Conservation (phyloP, 768 basidiomycete genomes). For the Termitomyces sp. region DNA sequence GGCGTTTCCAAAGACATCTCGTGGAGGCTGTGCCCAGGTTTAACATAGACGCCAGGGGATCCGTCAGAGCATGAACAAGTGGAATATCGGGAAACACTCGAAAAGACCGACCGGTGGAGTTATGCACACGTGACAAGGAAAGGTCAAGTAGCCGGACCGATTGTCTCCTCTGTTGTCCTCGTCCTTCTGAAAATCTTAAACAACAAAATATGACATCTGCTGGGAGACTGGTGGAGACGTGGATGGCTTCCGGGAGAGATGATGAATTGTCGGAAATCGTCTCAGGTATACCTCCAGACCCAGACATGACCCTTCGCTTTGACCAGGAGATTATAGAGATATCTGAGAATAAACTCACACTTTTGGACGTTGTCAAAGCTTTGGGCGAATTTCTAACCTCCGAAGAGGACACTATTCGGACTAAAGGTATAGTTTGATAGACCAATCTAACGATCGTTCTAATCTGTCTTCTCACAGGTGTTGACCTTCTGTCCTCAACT, state of each 20-base stretch:
- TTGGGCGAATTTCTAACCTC: slow-evolving; percentile 86
- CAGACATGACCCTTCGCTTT: neutral
- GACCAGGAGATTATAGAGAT: slow-evolving; percentile 28
- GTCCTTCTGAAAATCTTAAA: neutral
- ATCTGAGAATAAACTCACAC: slow-evolving; percentile 47
- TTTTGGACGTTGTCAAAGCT: slow-evolving; percentile 79
- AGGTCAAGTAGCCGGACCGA: neutral
- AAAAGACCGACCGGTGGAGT: neutral
- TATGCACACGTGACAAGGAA: slow-evolving; percentile 9
- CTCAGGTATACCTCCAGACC: slow-evolving; percentile 40
- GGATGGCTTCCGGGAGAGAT: slow-evolving; percentile 62
- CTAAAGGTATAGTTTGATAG: slow-evolving; percentile 56
- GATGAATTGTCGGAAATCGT: slow-evolving; percentile 55
- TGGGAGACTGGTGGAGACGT: slow-evolving; percentile 57
- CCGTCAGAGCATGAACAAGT: slow-evolving; percentile 13
- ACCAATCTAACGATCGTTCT: neutral
- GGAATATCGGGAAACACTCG: neutral
- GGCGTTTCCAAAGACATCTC: slow-evolving; percentile 25
- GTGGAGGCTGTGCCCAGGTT: slow-evolving; percentile 25
- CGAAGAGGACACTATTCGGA: slow-evolving; percentile 71
- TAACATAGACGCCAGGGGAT: slow-evolving; percentile 30
- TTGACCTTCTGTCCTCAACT: slow-evolving; percentile 75
- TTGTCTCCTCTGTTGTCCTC: neutral
- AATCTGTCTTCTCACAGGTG: slow-evolving; percentile 44
- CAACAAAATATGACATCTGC: slow-evolving; percentile 27